Conservation (phyloP, 2,329 filamentous ascomycete genomes). For the Phaeosphaeria sp. region DNA sequence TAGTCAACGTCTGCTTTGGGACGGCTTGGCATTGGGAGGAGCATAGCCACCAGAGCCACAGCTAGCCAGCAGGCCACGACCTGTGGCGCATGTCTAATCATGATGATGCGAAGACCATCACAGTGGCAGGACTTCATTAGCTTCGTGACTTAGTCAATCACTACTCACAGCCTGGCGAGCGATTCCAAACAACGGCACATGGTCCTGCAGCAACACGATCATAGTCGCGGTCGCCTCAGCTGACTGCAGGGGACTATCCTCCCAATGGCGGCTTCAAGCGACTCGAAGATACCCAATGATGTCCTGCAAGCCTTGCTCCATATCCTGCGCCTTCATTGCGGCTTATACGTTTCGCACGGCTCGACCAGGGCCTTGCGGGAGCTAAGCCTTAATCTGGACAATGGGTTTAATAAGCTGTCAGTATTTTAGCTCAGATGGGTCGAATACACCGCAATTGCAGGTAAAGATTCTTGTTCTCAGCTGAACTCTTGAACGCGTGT, state of each 20-base stretch:
- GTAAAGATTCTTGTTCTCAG: constrained; percentile 1
- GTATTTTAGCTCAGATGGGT: constrained; percentile 6
- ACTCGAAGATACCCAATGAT: constrained; percentile 13
- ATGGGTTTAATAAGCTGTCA: constrained; percentile 19
- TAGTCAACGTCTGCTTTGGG: neutral
- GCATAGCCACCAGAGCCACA: neutral
- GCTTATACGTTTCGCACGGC: constrained; percentile 18
- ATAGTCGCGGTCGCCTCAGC: constrained; percentile 2
- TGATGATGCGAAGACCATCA: neutral
- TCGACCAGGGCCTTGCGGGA: constrained; percentile 5
- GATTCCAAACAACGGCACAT: neutral
- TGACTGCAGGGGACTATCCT: constrained; percentile 11
- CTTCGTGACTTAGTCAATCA: neutral
- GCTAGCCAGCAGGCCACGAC: neutral
- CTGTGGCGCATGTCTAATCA: neutral
- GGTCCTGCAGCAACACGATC: neutral
- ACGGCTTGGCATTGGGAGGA: neutral
- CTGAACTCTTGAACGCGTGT: neutral
- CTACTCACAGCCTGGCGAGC: neutral
- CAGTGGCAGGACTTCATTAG: neutral
- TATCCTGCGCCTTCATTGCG: constrained; percentile 14
- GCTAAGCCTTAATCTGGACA: constrained; percentile 21
- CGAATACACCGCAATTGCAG: constrained; percentile 3
- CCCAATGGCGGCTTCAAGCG: constrained; percentile 7
- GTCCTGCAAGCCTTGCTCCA: neutral